Evolutionary conservation across 2,329 filamentous ascomycete species (phyloP).

Genomic region (Sporothrix humicola): DNA sequence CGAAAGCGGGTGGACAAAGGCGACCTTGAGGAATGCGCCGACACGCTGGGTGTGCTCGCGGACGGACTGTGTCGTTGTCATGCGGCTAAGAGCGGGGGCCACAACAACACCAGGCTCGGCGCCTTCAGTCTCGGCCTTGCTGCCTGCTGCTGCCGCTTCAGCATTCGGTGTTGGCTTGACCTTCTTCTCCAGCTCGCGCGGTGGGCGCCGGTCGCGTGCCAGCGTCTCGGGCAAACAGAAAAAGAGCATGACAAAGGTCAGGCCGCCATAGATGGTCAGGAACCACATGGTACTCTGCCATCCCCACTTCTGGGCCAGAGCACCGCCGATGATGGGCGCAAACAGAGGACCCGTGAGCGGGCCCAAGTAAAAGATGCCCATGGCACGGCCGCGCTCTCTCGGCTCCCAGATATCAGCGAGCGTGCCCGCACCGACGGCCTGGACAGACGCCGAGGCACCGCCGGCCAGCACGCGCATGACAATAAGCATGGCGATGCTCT

Average conservation of each 20-base stretch:
- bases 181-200: constrained; percentile 8
- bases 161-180: neutral
- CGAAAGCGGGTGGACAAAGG: constrained; percentile 73
- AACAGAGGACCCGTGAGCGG: constrained; percentile 76
- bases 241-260: constrained; percentile 61
- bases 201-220: constrained; percentile 39
- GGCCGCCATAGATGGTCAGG: constrained; percentile 69
- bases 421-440: constrained; percentile 82
- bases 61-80: constrained; percentile 64
- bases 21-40: constrained; percentile 60
- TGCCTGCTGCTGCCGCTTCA: neutral
- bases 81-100: constrained; percentile 50
- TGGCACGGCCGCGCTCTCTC: constrained; percentile 74
- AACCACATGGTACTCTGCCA: constrained; percentile 85
- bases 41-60: constrained; percentile 61
- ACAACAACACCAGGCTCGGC: constrained; percentile 21
- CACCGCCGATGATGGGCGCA: constrained; percentile 77
- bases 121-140: neutral
- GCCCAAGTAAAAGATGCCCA: constrained; percentile 82
- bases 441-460: constrained; percentile 78
- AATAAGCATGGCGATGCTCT: constrained; percentile 74
- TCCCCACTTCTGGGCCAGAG: constrained; percentile 68
- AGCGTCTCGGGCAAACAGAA: constrained; percentile 71
- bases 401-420: constrained; percentile 82
- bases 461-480: constrained; percentile 75